Conservation (phyloP, 2,329 filamentous ascomycete species). For the Aulographum hederae region DNA sequence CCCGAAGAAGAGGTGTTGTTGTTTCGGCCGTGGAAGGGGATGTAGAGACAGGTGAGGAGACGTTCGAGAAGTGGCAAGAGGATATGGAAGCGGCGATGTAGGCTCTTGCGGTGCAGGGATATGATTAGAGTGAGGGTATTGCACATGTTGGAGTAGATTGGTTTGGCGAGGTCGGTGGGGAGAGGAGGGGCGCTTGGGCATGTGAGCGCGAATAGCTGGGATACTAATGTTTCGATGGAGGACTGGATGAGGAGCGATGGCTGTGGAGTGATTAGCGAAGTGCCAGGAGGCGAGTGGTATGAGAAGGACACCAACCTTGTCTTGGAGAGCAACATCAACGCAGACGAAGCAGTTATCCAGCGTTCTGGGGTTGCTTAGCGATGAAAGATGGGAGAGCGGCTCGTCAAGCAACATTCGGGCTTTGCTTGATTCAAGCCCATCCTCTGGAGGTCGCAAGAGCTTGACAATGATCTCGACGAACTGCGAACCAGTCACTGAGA, state of each 20-base stretch:
- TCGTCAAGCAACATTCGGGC: too few species aligned
- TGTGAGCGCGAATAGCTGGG: conserved; percentile 15
- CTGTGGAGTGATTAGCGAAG: conserved; percentile 8
- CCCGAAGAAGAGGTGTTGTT: too few species aligned
- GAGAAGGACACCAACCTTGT: too few species aligned
- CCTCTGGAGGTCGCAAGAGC: too few species aligned
- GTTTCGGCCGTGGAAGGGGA: conserved; percentile 14
- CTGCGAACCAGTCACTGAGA: too few species aligned
- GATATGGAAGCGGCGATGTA: conserved; percentile 42
- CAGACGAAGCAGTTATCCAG: too few species aligned
- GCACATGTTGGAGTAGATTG: conserved; percentile 33
- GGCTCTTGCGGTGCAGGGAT: conserved; percentile 36
- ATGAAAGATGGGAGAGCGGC: too few species aligned
- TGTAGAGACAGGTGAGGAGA: conserved; percentile 37
- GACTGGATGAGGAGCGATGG: conserved; percentile 24
- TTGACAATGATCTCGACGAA: too few species aligned
- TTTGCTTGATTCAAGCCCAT: too few species aligned
- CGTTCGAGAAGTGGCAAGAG: conserved; percentile 35
- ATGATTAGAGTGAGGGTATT: conserved; percentile 34
- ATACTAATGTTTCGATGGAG: conserved; percentile 22
- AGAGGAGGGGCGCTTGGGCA: conserved; percentile 14
- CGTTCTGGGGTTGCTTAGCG: too few species aligned
- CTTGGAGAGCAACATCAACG: too few species aligned
- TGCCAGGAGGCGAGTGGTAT: too few species aligned
- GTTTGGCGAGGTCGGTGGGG: conserved; percentile 11